Evolutionary conservation across 495 filamentous ascomycete species (phyloP).

Genomic region (Saxophila tyrrhenica): DNA sequence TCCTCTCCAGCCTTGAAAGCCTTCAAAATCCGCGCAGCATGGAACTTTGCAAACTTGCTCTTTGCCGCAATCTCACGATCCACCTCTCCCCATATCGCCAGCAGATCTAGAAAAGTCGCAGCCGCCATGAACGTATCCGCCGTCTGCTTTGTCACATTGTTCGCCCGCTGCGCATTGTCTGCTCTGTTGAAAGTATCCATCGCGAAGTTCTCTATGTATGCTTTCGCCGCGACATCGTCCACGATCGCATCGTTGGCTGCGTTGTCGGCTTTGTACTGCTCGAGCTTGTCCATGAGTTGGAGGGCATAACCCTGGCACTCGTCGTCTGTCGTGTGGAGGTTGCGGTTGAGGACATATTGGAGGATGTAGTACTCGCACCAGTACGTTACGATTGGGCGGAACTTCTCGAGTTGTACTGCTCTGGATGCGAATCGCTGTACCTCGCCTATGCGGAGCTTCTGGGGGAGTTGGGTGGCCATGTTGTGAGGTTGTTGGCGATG

Average conservation of each 20-base stretch:
- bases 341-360: slow-evolving; percentile 73
- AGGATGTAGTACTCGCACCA: slow-evolving; percentile 80
- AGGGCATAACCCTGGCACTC: slow-evolving; percentile 71
- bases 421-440: slow-evolving; percentile 68
- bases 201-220: slow-evolving; percentile 89
- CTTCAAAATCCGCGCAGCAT: slow-evolving; percentile 80
- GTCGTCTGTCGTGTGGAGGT: slow-evolving; percentile 62
- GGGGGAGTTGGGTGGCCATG: slow-evolving; percentile 68
- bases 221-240: slow-evolving; percentile 74
- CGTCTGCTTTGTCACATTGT: slow-evolving; percentile 87
- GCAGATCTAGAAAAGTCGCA: slow-evolving; percentile 78
- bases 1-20: slow-evolving; percentile 86
- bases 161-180: slow-evolving; percentile 66
- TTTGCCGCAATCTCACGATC: slow-evolving; percentile 72
- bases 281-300: slow-evolving; percentile 80
- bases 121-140: slow-evolving; percentile 88
- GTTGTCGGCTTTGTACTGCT: slow-evolving; percentile 61
- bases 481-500: background rate
- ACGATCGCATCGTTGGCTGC: slow-evolving; percentile 58
- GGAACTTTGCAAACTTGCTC: slow-evolving; percentile 93
- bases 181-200: slow-evolving; percentile 76
- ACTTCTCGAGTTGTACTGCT: slow-evolving; percentile 68
- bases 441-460: slow-evolving; percentile 62
- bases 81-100: slow-evolving; percentile 65
- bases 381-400: slow-evolving; percentile 6